These are phyloP conservation scores for Fusarium paranaense DNA, from an alignment of 2,329 filamentous ascomycete species.

Conservation along the genomic window DNA sequence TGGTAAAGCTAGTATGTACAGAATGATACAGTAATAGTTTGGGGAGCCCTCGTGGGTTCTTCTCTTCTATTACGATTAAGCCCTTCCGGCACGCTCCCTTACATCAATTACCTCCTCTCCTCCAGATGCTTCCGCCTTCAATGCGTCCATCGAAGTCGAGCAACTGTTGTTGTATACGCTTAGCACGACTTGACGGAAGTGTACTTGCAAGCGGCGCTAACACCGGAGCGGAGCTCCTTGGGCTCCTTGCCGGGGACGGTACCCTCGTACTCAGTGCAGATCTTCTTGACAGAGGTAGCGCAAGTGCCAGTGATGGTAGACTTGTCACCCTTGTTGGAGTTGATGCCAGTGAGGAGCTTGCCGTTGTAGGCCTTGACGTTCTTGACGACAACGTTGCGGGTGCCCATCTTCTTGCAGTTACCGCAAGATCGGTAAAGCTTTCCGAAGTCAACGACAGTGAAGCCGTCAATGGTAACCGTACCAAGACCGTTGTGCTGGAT, in stretches of 20 bases:
- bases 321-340: slow-evolving; percentile 41
- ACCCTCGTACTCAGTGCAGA: slow-evolving; percentile 40
- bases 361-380: slow-evolving; percentile 40
- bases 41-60: not conserved
- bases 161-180: not conserved
- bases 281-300: slow-evolving; percentile 37
- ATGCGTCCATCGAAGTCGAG: not conserved
- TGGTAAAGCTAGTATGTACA: not conserved
- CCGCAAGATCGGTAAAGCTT: slow-evolving; percentile 44
- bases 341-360: slow-evolving; percentile 41
- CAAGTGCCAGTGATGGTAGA: slow-evolving; percentile 35
- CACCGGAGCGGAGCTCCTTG: slow-evolving; percentile 38
- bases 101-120: not conserved
- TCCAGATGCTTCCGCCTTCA: not conserved
- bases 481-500: slow-evolving; percentile 42
- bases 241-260: slow-evolving; percentile 42
- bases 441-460: slow-evolving; percentile 40
- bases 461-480: slow-evolving; percentile 41
- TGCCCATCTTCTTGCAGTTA: slow-evolving; percentile 43
- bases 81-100: not conserved
- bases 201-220: slow-evolving; percentile 40
- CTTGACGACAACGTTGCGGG: slow-evolving; percentile 40
- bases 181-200: slow-evolving; percentile 39
- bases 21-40: not conserved
- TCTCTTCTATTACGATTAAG: not conserved